phyloP scores from a whole-genome alignment of 176 grass and related monocot genomes.

The Echinochloa phyllopogon region DNA sequence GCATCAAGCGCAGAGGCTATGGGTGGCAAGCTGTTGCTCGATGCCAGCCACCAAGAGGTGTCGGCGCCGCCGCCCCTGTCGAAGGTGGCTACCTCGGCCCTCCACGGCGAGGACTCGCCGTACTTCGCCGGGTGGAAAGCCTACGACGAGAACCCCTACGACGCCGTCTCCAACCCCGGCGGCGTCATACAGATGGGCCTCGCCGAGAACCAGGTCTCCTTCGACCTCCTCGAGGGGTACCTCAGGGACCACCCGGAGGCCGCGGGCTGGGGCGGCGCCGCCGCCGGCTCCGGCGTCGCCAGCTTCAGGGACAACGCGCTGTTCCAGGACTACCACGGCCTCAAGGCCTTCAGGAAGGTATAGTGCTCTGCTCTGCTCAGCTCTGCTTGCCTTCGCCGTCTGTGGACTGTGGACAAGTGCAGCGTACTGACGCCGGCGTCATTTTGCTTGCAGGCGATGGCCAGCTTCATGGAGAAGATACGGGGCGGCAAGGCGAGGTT shows the following conservation, averaged over 20 bases:
- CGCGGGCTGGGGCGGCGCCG: conserved; percentile 41
- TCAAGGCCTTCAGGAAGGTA: conserved; percentile 74
- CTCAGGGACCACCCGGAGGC: conserved; percentile 67
- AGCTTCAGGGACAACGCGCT: conserved; percentile 90
- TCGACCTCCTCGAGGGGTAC: conserved; percentile 84
- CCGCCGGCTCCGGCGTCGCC: conserved; percentile 31
- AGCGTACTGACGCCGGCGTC: conserved; percentile 2
- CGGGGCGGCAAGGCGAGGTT: conserved; percentile 72
- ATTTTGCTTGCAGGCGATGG: conserved; percentile 72
- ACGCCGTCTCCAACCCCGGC: conserved; percentile 57
- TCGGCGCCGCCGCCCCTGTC: conserved; percentile 48
- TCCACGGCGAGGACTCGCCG: conserved; percentile 85
- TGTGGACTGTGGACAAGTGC: neutral
- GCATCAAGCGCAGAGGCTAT: conserved; percentile 16
- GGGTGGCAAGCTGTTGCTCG: conserved; percentile 48
- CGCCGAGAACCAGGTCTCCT: conserved; percentile 93
- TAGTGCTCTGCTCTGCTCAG: neutral
- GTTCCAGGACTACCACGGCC: conserved; percentile 94
- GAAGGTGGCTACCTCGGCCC: conserved; percentile 54
- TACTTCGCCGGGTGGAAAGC: conserved; percentile 95
- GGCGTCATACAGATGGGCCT: conserved; percentile 96
- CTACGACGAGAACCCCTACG: conserved; percentile 81
- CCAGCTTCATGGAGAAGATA: conserved; percentile 86
- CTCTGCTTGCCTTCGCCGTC: neutral
- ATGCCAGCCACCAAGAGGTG: neutral